Evolutionary conservation across 257 asterid genomes (phyloP).

Genomic region (Mentha longifolia): DNA sequence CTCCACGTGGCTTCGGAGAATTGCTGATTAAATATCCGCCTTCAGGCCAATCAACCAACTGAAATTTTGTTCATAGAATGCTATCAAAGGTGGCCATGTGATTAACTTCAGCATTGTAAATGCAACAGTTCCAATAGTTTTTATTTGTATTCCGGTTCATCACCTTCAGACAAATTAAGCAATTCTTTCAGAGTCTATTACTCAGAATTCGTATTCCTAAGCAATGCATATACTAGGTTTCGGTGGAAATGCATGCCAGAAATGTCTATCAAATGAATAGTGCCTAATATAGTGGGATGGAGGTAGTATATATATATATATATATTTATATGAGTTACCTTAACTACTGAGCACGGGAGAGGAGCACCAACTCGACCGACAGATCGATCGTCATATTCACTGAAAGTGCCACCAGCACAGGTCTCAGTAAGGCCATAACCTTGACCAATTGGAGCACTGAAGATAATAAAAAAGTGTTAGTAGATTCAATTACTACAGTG

Average conservation of each 20-base stretch:
- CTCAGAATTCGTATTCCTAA: neutral
- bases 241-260: too few relatives aligned
- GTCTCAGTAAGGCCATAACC: slow-evolving; percentile 99
- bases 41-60: slow-evolving; percentile 96
- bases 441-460: slow-evolving; percentile 97
- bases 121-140: neutral
- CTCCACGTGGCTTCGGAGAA: slow-evolving; percentile 92
- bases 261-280: too few relatives aligned
- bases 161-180: neutral
- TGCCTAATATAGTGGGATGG: too few relatives aligned
- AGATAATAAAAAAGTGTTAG: slow-evolving; percentile 33
- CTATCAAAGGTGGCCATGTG: neutral
- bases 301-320: neutral
- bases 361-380: slow-evolving; percentile 99
- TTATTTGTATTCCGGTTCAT: neutral
- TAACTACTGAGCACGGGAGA: slow-evolving; percentile 82
- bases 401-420: slow-evolving; percentile 98
- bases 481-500: neutral
- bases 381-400: slow-evolving; percentile 91
- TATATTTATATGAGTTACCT: slow-evolving; percentile 49
- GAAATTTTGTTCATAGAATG: slow-evolving; percentile 26
- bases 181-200: neutral
- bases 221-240: too few relatives aligned
- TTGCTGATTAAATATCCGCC: slow-evolving; percentile 86
- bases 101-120: neutral